These are phyloP conservation scores for Prinsepia uniflora DNA, from an alignment of 306 rosid genomes.

Conservation along the genomic window DNA sequence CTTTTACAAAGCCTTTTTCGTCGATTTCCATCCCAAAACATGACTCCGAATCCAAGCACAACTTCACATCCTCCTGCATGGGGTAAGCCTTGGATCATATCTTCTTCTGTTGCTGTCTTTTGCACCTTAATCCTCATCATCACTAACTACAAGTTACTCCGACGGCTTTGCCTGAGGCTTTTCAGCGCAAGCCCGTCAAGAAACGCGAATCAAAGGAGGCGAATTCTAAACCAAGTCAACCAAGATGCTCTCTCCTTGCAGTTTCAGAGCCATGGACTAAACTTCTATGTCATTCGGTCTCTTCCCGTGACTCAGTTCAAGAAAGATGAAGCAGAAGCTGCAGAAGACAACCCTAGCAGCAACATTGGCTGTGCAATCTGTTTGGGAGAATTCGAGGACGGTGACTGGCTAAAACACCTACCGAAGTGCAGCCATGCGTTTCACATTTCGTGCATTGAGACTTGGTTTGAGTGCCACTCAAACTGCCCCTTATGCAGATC, in stretches of 20 bases:
- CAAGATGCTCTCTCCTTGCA: constrained; percentile 25
- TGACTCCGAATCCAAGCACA: constrained; percentile 7
- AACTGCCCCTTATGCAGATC: constrained; percentile 60
- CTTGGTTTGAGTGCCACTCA: constrained; percentile 44
- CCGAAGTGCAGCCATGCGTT: constrained; percentile 45
- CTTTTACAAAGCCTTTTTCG: constrained; percentile 5
- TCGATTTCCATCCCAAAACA: too few species aligned
- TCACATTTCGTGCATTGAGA: constrained; percentile 51
- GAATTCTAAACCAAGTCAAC: constrained; percentile 15
- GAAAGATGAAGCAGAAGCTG: constrained; percentile 29
- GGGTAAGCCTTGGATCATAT: neutral
- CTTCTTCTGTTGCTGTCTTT: constrained; percentile 6
- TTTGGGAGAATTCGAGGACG: constrained; percentile 57
- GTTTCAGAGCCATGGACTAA: constrained; percentile 39
- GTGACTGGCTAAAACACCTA: constrained; percentile 42
- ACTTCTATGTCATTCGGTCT: constrained; percentile 13
- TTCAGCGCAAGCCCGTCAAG: neutral
- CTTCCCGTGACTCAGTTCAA: constrained; percentile 39
- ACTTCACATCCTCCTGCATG: neutral
- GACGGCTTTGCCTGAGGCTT: neutral
- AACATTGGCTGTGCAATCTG: constrained; percentile 48
- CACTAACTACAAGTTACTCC: constrained; percentile 12
- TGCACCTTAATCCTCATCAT: constrained; percentile 19
- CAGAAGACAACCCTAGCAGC: constrained; percentile 5
- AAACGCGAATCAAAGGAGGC: constrained; percentile 25